phyloP scores from a whole-genome alignment of 345 rosid species.

The Rhodomyrtus tomentosa region DNA sequence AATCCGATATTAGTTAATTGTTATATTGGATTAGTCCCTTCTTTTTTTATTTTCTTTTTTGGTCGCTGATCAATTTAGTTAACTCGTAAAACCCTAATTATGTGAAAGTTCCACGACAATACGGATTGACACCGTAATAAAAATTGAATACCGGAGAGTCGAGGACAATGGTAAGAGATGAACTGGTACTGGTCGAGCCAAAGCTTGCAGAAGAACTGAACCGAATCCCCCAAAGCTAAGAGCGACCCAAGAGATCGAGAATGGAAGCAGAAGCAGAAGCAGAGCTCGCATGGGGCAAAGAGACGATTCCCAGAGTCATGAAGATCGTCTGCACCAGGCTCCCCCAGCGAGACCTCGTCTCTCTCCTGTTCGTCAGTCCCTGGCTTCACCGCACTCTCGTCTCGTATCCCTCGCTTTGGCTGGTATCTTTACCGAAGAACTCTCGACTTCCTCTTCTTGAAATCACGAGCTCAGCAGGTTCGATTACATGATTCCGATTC shows the following conservation, averaged over 20 bases:
- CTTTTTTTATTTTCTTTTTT: too few relatives aligned
- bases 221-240: not conserved
- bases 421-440: conserved; percentile 20
- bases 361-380: conserved; percentile 67
- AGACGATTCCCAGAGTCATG: conserved; percentile 57
- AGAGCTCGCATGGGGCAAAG: conserved; percentile 53
- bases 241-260: not conserved
- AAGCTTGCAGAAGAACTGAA: not conserved
- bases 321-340: conserved; percentile 60
- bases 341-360: conserved; percentile 48
- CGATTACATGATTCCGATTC: conserved; percentile 3
- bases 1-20: too few relatives aligned
- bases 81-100: not conserved
- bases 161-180: not conserved
- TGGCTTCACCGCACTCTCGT: conserved; percentile 53
- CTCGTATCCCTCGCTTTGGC: conserved; percentile 59
- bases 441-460: not conserved
- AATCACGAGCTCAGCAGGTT: conserved; percentile 1
- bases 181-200: not conserved
- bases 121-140: not conserved
- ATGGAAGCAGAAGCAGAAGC: conserved; percentile 15
- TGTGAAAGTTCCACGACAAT: not conserved
- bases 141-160: not conserved
- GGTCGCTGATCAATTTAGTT: too few relatives aligned
- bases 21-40: too few relatives aligned